Base-by-base conservation (phyloP, 2,329 filamentous ascomycete species). In the Fusarium hainanense region DNA sequence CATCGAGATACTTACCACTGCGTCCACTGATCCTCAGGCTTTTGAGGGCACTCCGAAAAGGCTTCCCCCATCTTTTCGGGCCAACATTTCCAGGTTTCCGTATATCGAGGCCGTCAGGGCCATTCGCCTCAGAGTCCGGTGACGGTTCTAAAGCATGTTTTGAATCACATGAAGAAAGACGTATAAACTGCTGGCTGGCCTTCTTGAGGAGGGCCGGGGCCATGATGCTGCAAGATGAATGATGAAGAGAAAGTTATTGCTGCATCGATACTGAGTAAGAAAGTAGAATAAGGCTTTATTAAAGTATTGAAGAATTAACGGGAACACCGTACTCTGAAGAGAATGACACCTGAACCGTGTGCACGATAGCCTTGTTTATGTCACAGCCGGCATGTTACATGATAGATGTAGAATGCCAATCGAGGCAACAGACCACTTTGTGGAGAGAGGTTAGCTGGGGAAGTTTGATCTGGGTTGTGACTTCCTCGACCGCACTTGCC, bases 61-160 rank as follows among this genome's bases (percentile, higher is more conserved):
- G 79, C 9, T 76, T 77, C 77, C 79, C 77, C 77, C 79, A 79
- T 7, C 79, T 77, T 34, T 69, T 77, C 13, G 78, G 76, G 34
- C 75, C 72, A 9, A 70, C 72, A 21, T 70, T 73, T 34, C 73
- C 74, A n/a, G 75, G 58, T 50, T 72, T 79, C 23, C 73, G 30
- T 3, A 44, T 56, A 41, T 52, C 50, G 13, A 63, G 28, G 18
- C 55, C 52, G 7, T 66, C 72, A 21, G 16, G 60, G 10, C 51
- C 66, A 3, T 52, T 48, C 6, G 56, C 46, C 21, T 52, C 48
- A 9, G 56, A 49, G 3, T 56, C 63, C 18, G 60, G 66, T 14
- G 65, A 44, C 16, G 47, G 27, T n/a, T 48, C 46, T 37, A 63
- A 41, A 9, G 66, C 34, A n/a, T 66, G 58, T 37, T 62, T 54